Percentiles rank a stretch among this genome's conserved stretches.
These are phyloP conservation scores for Aulographum hederae DNA, from an alignment of 2,329 filamentous ascomycete genomes.

Conservation along the genomic window DNA sequence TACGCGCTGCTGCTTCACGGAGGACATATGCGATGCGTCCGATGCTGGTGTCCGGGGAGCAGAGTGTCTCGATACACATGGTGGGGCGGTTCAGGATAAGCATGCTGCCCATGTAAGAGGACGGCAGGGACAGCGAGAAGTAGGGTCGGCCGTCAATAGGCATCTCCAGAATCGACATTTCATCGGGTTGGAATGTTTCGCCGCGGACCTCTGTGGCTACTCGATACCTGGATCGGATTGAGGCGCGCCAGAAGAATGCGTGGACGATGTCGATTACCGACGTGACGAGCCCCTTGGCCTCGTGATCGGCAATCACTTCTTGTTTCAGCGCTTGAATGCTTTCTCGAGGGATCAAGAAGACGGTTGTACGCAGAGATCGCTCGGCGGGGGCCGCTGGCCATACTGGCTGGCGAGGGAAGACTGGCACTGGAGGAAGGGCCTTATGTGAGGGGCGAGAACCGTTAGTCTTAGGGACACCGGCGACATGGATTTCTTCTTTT, in stretches of 20 bases:
- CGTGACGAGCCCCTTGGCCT: slow-evolving; percentile 9
- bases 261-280: slow-evolving; percentile 22
- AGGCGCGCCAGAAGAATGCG: slow-evolving; percentile 21
- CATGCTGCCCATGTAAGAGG: no score
- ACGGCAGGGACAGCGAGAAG: no score
- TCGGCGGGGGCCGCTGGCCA: slow-evolving; percentile 13
- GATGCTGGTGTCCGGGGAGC: slow-evolving; percentile 9
- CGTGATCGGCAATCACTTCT: slow-evolving; percentile 10
- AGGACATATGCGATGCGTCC: slow-evolving; percentile 9
- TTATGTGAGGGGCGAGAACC: no score
- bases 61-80: slow-evolving; percentile 11
- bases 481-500: no score
- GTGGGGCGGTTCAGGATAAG: no score
- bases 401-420: no score
- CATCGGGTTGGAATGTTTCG: slow-evolving; percentile 8
- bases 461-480: no score
- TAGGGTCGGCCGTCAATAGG: slow-evolving; percentile 14
- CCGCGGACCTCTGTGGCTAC: slow-evolving; percentile 11
- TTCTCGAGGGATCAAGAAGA: slow-evolving; percentile 15
- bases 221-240: slow-evolving; percentile 17
- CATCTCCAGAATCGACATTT: slow-evolving; percentile 16
- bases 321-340: slow-evolving; percentile 13
- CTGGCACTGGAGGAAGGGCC: no score
- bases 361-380: slow-evolving; percentile 11
- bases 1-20: slow-evolving; percentile 9